Percentiles rank a stretch among this genome's conserved stretches.
Conservation (phyloP, 768 basidiomycete genomes). For the Lentinula lateritia region DNA sequence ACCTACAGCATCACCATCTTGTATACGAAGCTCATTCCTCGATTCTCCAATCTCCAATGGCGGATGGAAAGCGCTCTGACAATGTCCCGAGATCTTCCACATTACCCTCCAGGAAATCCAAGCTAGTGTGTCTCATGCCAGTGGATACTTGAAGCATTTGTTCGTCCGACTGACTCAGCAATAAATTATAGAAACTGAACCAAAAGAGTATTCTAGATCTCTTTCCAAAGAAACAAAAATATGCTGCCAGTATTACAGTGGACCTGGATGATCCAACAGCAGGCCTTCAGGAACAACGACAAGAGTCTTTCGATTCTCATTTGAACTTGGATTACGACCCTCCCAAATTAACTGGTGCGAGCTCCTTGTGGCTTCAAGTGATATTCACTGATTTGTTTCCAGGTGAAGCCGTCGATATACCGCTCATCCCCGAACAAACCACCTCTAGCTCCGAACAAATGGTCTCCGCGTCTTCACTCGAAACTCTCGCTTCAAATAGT, state of each 20-base stretch:
- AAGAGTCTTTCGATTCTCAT: background rate
- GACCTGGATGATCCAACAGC: background rate
- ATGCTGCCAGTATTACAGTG: background rate
- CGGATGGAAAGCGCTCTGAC: slow-evolving; percentile 9
- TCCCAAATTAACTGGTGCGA: background rate
- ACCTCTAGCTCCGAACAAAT: background rate
- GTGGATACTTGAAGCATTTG: background rate
- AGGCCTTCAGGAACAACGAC: background rate
- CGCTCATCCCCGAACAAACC: background rate
- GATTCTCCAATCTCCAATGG: slow-evolving; percentile 23
- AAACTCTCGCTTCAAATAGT: background rate
- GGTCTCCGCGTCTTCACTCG: background rate
- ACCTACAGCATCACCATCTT: background rate
- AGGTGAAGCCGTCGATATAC: background rate
- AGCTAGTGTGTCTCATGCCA: slow-evolving; percentile 18
- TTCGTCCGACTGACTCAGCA: background rate
- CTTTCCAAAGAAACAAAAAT: slow-evolving; percentile 8
- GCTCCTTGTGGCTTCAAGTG: no score
- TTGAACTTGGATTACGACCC: background rate
- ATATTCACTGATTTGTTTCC: no score
- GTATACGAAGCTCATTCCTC: background rate
- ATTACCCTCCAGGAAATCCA: slow-evolving; percentile 15
- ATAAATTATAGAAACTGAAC: background rate
- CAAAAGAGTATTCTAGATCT: slow-evolving; percentile 23
- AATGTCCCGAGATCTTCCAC: background rate